These are phyloP conservation scores for Leishmania martiniquensis DNA, from an alignment of 208 protist genomes.

Conservation along the genomic window DNA sequence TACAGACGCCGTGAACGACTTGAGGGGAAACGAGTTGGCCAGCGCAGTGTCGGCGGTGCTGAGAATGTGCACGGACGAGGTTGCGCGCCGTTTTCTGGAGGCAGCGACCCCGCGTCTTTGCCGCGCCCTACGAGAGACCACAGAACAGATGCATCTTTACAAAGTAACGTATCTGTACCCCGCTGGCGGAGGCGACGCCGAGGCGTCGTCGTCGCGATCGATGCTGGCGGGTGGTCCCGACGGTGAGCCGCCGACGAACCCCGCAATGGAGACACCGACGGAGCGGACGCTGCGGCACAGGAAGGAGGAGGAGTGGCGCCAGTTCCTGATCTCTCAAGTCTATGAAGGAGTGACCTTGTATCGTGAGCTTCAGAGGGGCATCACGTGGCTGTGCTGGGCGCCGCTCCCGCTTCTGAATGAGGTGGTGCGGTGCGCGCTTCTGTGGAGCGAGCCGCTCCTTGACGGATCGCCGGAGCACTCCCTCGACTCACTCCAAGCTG, in stretches of 20 bases:
- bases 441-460: conserved; percentile 24
- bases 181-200: neutral
- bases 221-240: neutral
- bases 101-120: conserved; percentile 44
- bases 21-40: conserved; percentile 31
- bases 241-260: neutral
- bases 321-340: conserved; percentile 11
- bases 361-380: conserved; percentile 23
- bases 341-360: neutral
- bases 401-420: conserved; percentile 62
- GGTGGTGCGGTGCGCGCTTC: conserved; percentile 38
- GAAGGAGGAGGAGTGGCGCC: conserved; percentile 1
- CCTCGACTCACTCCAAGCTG: neutral
- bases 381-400: conserved; percentile 34
- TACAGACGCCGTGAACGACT: conserved; percentile 32
- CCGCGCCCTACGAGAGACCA: conserved; percentile 33
- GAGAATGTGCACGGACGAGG: conserved; percentile 5
- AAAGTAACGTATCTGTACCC: conserved; percentile 3
- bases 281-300: conserved; percentile 1
- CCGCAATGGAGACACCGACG: conserved; percentile 6
- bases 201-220: neutral
- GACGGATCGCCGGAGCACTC: neutral
- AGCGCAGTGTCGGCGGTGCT: conserved; percentile 17
- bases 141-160: conserved; percentile 20
- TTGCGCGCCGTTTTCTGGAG: conserved; percentile 34